Percentiles rank a stretch among this genome's conserved stretches.
These are phyloP conservation scores for Pyrus hybrid DNA, from an alignment of 331 rosid species.

Conservation along the genomic window DNA sequence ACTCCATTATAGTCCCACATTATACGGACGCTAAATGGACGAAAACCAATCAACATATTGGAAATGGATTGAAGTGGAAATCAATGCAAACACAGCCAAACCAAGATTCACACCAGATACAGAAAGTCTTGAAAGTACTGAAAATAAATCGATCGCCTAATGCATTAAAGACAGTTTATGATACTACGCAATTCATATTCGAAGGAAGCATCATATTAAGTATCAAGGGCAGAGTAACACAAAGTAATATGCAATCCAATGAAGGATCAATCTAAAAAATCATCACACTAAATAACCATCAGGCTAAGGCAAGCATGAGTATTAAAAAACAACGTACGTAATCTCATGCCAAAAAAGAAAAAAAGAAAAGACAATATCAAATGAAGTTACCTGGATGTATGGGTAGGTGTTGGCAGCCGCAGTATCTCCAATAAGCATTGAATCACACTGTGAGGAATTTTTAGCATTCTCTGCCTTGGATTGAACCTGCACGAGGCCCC, in stretches of 20 bases:
- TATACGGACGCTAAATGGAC: not conserved
- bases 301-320: not conserved
- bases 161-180: not conserved
- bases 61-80: not conserved
- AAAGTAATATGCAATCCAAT: not conserved
- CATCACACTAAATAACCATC: not conserved
- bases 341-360: not conserved
- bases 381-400: slow-evolving; percentile 58
- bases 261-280: not conserved
- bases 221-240: not conserved
- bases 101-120: not conserved
- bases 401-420: slow-evolving; percentile 99
- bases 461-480: slow-evolving; percentile 80
- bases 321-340: not conserved
- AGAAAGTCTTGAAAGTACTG: not conserved
- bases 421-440: slow-evolving; percentile 88
- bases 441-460: slow-evolving; percentile 88
- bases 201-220: not conserved
- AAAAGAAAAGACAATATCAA: not conserved
- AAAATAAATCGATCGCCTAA: not conserved
- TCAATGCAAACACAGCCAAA: not conserved
- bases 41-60: not conserved
- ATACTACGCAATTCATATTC: too few relatives aligned
- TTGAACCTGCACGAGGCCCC: slow-evolving; percentile 92
- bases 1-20: not conserved